Conservation (phyloP, 352 stramenopile genomes). For the Pythium guiyangense region DNA sequence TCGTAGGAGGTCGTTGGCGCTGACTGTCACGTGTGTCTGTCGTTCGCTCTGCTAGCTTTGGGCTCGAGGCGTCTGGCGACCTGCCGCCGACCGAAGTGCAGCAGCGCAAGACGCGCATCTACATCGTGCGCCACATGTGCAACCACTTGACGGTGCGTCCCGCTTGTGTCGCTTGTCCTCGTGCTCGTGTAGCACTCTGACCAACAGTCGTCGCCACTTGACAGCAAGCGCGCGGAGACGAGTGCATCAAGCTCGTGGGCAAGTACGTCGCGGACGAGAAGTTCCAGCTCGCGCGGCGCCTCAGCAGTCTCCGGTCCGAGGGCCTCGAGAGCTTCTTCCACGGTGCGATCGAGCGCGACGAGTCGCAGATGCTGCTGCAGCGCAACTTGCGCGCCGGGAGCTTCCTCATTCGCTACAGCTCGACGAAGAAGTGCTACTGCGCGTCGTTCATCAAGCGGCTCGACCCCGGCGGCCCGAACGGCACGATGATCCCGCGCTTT, state of each 20-base stretch:
- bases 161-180: not conserved
- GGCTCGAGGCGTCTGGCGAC: constrained; percentile 30
- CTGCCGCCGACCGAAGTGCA: constrained; percentile 13
- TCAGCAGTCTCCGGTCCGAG: constrained; percentile 47
- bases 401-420: constrained; percentile 77
- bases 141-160: constrained; percentile 64
- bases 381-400: constrained; percentile 25
- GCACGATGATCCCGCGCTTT: constrained; percentile 27
- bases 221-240: constrained; percentile 49
- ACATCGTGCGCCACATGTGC: constrained; percentile 72
- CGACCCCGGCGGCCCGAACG: constrained; percentile 18
- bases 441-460: constrained; percentile 61
- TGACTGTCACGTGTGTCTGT: not conserved
- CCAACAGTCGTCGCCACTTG: no score
- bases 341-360: constrained; percentile 57
- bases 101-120: constrained; percentile 36
- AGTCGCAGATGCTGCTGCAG: constrained; percentile 39
- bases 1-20: not conserved
- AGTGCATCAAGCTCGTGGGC: constrained; percentile 50
- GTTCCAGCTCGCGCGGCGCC: constrained; percentile 57
- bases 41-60: constrained; percentile 30
- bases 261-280: constrained; percentile 56
- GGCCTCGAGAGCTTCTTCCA: constrained; percentile 78
- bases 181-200: not conserved
- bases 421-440: constrained; percentile 58